Evolutionary conservation across 495 filamentous ascomycete genomes (phyloP), one percentile per base, ranked within the genome.

Genomic region (Penicillium pulvis): DNA sequence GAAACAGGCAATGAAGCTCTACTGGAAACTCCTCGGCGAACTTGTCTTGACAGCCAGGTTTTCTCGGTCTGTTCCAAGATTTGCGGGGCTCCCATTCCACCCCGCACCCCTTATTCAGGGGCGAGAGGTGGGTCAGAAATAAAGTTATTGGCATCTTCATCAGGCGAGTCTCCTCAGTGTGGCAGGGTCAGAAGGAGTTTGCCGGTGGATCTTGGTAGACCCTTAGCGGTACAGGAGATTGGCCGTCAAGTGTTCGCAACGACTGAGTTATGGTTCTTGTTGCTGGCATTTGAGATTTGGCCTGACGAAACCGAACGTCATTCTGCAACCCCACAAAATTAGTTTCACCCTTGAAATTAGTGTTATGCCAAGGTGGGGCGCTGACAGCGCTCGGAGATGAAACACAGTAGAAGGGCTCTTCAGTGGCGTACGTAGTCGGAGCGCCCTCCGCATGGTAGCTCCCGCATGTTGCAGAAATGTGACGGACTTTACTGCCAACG

Each of bases 381-480:
- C 43, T 56, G 19, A 17, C 8, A 35, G 33, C 46, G n/a, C 6
- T 47, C 43, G 30, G 42, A 16, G 44, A 55, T 6, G 30, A 44
- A 44, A 54, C n/a, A 20, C 14, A 14, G 39, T 28, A 44, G 52
- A 47, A 55, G 36, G 17, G 6, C 11, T 47, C 3, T 17, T 7
- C 4, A 48, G 30, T 48, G 43, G 43, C 43, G 48, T 56, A n/a
- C 14, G 28, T 36, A 47, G 53, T 56, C 53, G 43, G 43, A 56
- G 53, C 53, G 43, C 53, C 30, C 53, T 56, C 53, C 43, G 28
- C 28, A 35, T 55, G 52, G 53, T 24, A 42, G 11, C 41, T 19
- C 53, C 28, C 24, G 53, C 42, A 55, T 56, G 43, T 48, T 56
- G 53, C 53, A 56, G 30, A 56, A 56, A 26, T 39, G 53, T 56